Conservation (phyloP, 2,329 filamentous ascomycete genomes). For the Fusarium musae region DNA sequence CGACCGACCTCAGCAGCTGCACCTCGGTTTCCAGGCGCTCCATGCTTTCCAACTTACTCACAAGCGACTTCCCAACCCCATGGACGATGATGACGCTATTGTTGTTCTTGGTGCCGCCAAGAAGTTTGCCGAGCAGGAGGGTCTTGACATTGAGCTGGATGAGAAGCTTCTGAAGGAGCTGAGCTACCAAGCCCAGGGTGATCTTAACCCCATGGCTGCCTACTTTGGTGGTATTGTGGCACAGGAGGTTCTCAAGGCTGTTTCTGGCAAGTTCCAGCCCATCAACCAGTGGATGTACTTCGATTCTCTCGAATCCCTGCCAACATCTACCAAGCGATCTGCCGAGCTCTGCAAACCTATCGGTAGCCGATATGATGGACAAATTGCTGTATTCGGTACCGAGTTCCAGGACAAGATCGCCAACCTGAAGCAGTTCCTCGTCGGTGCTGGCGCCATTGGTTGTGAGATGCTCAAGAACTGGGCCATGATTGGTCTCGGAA, state of each 20-base stretch:
- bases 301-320: slow-evolving; percentile 95
- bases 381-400: slow-evolving; percentile 94
- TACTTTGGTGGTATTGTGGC: slow-evolving; percentile 94
- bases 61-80: slow-evolving; percentile 80
- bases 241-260: slow-evolving; percentile 94
- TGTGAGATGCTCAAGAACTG: slow-evolving; percentile 99
- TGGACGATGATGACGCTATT: slow-evolving; percentile 85
- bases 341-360: slow-evolving; percentile 89
- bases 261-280: slow-evolving; percentile 98
- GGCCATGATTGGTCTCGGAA: slow-evolving; percentile 97
- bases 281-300: slow-evolving; percentile 97
- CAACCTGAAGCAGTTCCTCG: slow-evolving; percentile 91
- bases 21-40: slow-evolving; percentile 91
- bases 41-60: slow-evolving; percentile 84
- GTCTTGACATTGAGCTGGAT: slow-evolving; percentile 76
- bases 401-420: slow-evolving; percentile 94
- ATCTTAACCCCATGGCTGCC: slow-evolving; percentile 90
- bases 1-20: slow-evolving; percentile 90
- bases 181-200: slow-evolving; percentile 92
- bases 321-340: slow-evolving; percentile 76
- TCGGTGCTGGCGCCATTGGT: slow-evolving; percentile 95
- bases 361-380: slow-evolving; percentile 91
- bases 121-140: slow-evolving; percentile 77
- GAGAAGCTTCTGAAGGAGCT: slow-evolving; percentile 94
- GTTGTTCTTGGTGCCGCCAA: slow-evolving; percentile 81